These are phyloP conservation scores for Aspergillus tubingensis DNA, from an alignment of 2,329 filamentous ascomycete genomes.

Conservation along the genomic window DNA sequence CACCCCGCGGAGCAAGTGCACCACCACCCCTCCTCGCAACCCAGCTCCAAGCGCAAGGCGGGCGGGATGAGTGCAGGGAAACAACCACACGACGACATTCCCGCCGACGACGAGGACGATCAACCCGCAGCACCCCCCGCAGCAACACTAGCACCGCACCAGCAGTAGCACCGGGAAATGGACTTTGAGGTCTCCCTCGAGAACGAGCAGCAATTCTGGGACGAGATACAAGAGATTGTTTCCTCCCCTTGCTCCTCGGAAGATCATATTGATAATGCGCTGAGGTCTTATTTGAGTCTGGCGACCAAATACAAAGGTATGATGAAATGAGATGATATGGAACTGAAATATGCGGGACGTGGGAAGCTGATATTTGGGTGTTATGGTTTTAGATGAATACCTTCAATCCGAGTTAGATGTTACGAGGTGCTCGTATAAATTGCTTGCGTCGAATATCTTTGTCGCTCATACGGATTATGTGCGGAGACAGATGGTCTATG, in stretches of 20 bases:
- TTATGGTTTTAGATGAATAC: slow-evolving; percentile 60
- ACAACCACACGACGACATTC: slow-evolving; percentile 19
- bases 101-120: slow-evolving; percentile 36
- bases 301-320: slow-evolving; percentile 70
- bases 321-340: not conserved
- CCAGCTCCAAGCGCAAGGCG: slow-evolving; percentile 20
- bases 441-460: slow-evolving; percentile 77
- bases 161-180: slow-evolving; percentile 51
- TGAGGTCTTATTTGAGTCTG: slow-evolving; percentile 81
- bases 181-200: slow-evolving; percentile 72
- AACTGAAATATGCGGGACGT: not conserved
- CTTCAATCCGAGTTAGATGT: slow-evolving; percentile 77
- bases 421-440: slow-evolving; percentile 73
- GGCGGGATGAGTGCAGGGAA: slow-evolving; percentile 41
- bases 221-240: slow-evolving; percentile 69
- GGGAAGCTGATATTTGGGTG: not conserved
- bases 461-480: slow-evolving; percentile 77
- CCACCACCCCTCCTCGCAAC: not conserved
- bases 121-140: slow-evolving; percentile 19
- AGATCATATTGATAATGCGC: slow-evolving; percentile 75
- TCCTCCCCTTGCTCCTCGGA: slow-evolving; percentile 60
- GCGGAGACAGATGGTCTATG: slow-evolving; percentile 88
- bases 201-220: slow-evolving; percentile 86
- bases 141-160: no score
- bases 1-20: not conserved